Base-by-base conservation (phyloP, 768 basidiomycete species). In the Mrakia frigida region DNA sequence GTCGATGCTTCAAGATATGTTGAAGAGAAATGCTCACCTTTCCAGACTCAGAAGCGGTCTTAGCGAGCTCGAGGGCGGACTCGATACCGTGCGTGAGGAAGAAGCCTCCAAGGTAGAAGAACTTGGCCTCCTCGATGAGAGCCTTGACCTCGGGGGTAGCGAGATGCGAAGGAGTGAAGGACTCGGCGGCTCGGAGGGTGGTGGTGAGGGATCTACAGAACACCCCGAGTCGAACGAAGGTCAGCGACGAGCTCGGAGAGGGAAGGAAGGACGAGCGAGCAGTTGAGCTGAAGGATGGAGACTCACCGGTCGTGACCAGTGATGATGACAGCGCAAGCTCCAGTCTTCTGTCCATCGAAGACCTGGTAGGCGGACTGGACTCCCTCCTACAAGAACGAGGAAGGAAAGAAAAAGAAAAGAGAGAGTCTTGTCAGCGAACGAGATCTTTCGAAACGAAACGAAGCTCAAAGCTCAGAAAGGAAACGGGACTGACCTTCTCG, bases 91-190 rank as follows among this genome's bases (percentile, higher is more conserved):
- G 96, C 25, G 96, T 96, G 77, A 98, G 87, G 89, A 99, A 98
- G 87, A 91, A 99, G 11, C 96, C 96, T 81, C 94, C 96, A 78
- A 98, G 89, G 86, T 99, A 99, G 87, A 88, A 97, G 82, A 88
- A 88, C 82, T 91, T 90, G 76, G 95, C 96, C 65, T 85, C 87
- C 7, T 92, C 87, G 81, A 98, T 86, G 79, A 94, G 85, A 43
- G 89, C 87, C 37, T 91, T 89, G 79, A 98, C 89, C 72, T 86
- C 84, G 21, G 91, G 87, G 13, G 92, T 90, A 13, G 88, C 86
- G 61, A 99, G 87, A 84, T 98, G 93, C 6, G 89, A 86, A 76
- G 88, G 86, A 18, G 91, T 89, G 84, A 97, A 98, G 82, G 89
- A 90, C 85, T 98, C 96, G 5, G 97, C 96, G 23, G 89, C 89